phyloP scores from a whole-genome alignment of 2,329 filamentous ascomycete species.

The Setomelanomma holmii region DNA sequence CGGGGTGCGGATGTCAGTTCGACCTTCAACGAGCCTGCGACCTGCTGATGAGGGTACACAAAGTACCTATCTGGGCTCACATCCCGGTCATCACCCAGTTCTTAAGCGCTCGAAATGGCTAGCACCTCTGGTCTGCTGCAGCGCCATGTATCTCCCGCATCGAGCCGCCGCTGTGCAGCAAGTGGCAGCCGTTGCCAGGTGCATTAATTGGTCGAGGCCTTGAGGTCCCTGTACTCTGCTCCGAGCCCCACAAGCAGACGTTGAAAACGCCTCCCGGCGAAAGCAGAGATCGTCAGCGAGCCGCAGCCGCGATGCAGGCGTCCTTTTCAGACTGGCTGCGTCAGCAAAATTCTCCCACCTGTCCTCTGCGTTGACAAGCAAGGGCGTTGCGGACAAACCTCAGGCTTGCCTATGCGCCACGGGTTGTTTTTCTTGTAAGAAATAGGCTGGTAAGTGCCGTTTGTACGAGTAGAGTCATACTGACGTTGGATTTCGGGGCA shows the following conservation, averaged over 20 bases:
- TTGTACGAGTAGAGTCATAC: constrained; percentile 4
- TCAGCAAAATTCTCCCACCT: constrained; percentile 6
- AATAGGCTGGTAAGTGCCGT: constrained; percentile 19
- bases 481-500: neutral
- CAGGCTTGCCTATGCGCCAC: constrained; percentile 14
- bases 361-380: constrained; percentile 28
- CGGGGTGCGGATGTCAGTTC: constrained; percentile 33
- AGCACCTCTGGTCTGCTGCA: constrained; percentile 23
- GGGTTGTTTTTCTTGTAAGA: constrained; percentile 24
- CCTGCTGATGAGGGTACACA: constrained; percentile 42
- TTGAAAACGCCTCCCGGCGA: constrained; percentile 19
- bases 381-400: constrained; percentile 25
- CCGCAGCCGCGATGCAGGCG: constrained; percentile 16
- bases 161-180: constrained; percentile 28
- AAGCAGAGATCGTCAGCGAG: constrained; percentile 20
- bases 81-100: constrained; percentile 20
- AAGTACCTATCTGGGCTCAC: constrained; percentile 30
- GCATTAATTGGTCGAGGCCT: constrained; percentile 18
- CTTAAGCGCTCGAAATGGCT: constrained; percentile 29
- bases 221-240: constrained; percentile 18
- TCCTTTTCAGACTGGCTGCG: neutral
- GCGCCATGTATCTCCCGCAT: constrained; percentile 33
- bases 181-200: constrained; percentile 28
- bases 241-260: constrained; percentile 16
- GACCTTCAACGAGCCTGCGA: constrained; percentile 41